Percentiles rank a stretch among this genome's conserved stretches.
Conservation (phyloP, 352 stramenopile species). For the Globisporangium cylindrosporum region DNA sequence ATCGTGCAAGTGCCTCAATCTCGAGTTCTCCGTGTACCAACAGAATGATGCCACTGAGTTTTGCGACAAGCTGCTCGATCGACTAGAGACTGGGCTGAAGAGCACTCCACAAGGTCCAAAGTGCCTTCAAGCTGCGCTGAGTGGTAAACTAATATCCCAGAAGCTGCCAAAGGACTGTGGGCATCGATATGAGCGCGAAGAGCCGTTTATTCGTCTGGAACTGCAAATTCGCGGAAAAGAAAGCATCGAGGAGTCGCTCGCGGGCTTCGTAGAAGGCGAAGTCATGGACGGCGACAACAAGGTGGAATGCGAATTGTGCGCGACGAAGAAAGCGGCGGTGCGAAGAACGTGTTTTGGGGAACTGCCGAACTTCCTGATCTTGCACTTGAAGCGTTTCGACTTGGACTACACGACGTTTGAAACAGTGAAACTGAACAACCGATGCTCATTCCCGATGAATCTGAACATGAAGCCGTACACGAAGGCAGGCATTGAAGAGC, state of each 20-base stretch:
- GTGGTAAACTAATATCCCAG: slow-evolving; percentile 84
- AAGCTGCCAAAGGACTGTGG: slow-evolving; percentile 89
- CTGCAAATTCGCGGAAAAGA: slow-evolving; percentile 98
- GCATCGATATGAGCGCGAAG: slow-evolving; percentile 94
- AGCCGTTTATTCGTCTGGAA: slow-evolving; percentile 97
- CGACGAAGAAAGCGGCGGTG: slow-evolving; percentile 97
- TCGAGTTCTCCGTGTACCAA: slow-evolving; percentile 96
- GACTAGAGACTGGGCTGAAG: slow-evolving; percentile 96
- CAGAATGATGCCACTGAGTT: slow-evolving; percentile 99
- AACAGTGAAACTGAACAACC: slow-evolving; percentile 99
- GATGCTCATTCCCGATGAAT: slow-evolving; percentile 96
- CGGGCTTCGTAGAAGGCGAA: slow-evolving; percentile 97
- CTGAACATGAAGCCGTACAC: slow-evolving; percentile 99
- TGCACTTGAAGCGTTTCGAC: slow-evolving; percentile 99
- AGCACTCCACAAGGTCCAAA: slow-evolving; percentile 75
- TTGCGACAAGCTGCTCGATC: slow-evolving; percentile 98
- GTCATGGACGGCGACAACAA: slow-evolving; percentile 99
- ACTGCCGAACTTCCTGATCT: slow-evolving; percentile 96
- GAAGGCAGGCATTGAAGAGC: slow-evolving; percentile 94
- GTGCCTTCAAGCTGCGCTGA: slow-evolving; percentile 73
- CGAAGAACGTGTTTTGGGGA: slow-evolving; percentile 93
- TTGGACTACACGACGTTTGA: slow-evolving; percentile 99
- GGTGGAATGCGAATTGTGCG: slow-evolving; percentile 96
- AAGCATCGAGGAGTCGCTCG: slow-evolving; percentile 96
- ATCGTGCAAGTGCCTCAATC: slow-evolving; percentile 84